Percentiles rank a stretch among this genome's conserved stretches.
Evolutionary conservation across 2,329 filamentous ascomycete genomes (phyloP).

Genomic region (Zymoseptoria brevis): DNA sequence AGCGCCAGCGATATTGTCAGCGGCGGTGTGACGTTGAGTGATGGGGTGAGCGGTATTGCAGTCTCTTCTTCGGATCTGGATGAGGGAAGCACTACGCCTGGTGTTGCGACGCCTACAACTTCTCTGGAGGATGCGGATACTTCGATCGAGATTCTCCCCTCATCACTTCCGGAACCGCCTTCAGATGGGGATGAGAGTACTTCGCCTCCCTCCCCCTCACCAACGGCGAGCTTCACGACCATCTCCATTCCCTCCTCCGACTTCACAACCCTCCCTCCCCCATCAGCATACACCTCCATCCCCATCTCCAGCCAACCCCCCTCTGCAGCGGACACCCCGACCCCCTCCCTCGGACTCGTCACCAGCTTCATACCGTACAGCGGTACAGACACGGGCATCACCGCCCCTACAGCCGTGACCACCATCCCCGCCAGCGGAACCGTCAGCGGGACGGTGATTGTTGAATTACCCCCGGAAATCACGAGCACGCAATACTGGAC

Average conservation of each 20-base stretch:
- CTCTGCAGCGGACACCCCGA: not conserved
- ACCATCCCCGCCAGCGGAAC: constrained; percentile 2
- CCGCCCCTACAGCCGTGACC: not conserved
- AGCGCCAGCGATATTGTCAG: not conserved
- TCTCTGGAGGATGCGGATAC: too few relatives aligned
- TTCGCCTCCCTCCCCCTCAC: too few relatives aligned
- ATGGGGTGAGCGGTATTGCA: not conserved
- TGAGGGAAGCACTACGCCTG: not conserved
- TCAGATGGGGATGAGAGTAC: too few relatives aligned
- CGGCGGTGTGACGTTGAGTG: not conserved
- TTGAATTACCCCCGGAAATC: not conserved
- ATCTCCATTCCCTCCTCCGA: not conserved
- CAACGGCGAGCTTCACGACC: not conserved
- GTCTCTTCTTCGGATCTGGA: not conserved
- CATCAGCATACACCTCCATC: not conserved
- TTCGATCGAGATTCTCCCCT: too few relatives aligned
- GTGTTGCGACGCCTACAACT: not conserved
- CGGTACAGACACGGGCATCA: not conserved
- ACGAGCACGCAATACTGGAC: not conserved
- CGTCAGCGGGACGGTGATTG: constrained; percentile 1
- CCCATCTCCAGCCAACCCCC: not conserved
- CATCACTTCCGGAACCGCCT: too few relatives aligned
- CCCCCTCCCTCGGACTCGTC: not conserved
- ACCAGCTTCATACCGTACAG: constrained; percentile 2
- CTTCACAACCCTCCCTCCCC: not conserved